Base-by-base conservation (phyloP, 495 filamentous ascomycete genomes). In the Daldinia grandis region DNA sequence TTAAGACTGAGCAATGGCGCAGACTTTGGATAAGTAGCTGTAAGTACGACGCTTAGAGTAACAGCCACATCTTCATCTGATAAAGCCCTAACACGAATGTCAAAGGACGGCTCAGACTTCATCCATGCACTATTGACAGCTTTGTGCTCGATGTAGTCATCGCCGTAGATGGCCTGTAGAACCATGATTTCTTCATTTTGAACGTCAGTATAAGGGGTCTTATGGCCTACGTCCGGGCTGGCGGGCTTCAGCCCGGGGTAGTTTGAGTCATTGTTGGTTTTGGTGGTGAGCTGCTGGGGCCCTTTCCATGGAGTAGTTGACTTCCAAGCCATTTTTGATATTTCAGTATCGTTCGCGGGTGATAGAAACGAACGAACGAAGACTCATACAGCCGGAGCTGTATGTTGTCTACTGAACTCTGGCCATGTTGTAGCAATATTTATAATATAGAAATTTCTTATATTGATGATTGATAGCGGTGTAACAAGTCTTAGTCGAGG, bases 11-110 rank as follows among this genome's bases (percentile, higher is more conserved):
- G 76, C 31, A 92, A 83, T 2, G 95, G 95, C 3, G 86, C 78
- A 15, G 93, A 91, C 78, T 95, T 97, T 7, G 96, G 96, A 78
- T 99, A 99, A 0, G 95, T 98, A 12, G 95, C 90, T 10, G 93
- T 94, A 27, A 99, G 76, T 33, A 91, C 89, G 37, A 95, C 91
- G 5, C 80, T 78, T 19, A 97, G 78, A 1, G 86, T 87, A 9
- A 93, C 80, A 15, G 80, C 79, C 30, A 89, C 82, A 9, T 92
- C 88, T 31, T 88, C 84, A 60, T 94, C 90, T 1, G 89, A 88
- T 24, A 86, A 85, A 9, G 93, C 86, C 72, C 88, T 92, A 31
- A 98, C 81, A 57, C 84, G 86, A 58, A 99, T 89, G 69, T 91
- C 91, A 73, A 98, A 96, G 0, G 87, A 85, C 30, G 91, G 88